Base-by-base conservation (phyloP, 2,329 filamentous ascomycete species). In the Purpureocillium lavendulum region DNA sequence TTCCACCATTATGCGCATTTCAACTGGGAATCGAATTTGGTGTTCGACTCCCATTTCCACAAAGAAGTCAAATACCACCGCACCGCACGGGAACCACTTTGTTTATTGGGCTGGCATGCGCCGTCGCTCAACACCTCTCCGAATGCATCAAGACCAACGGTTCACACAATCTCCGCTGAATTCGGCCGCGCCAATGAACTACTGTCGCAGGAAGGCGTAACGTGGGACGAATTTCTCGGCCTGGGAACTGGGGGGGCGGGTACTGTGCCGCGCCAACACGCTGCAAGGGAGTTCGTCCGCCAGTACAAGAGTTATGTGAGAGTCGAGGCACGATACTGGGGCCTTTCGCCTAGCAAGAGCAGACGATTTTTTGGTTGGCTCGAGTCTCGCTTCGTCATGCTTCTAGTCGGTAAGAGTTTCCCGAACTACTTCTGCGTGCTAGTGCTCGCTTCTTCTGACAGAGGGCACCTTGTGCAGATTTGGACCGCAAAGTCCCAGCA, bases 311-410 rank as follows among this genome's bases (percentile, higher is more conserved):
- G 61, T 38, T 84, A 78, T 49, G 57, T 79, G 41, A 75, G 73
- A 49, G 69, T 84, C 38, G 73, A 80, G 41, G 66, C 76, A 1
- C 75, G 80, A 35, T 84, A 80, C 55, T 84, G 80, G 80, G 78
- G 77, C 2, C 58, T 70, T 7, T 76, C 75, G 2, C 58, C 68
- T 2, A 59, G 66, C 1, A 75, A 70, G 39, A 74, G 76, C 1
- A 71, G 69, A 15, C 61, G 65, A 11, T 69, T 81, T 35, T 60
- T 82, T 0, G 75, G 75, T 10, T 83, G 79, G 79, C 55, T 84
- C 2, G 79, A 83, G 49, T 80, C 75, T 7, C 67, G 73, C 40
- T 77, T 71, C 40, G 65, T 77, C 2, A 60, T 66, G 42, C 59
- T 84, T 28, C 65, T 83, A 15, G 70, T 76, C 44, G 74, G 75